A percentile compares a stretch with the other conserved stretches of the same genome.
phyloP scores from a whole-genome alignment of 768 basidiomycete genomes.

The Termitomyces sp. region DNA sequence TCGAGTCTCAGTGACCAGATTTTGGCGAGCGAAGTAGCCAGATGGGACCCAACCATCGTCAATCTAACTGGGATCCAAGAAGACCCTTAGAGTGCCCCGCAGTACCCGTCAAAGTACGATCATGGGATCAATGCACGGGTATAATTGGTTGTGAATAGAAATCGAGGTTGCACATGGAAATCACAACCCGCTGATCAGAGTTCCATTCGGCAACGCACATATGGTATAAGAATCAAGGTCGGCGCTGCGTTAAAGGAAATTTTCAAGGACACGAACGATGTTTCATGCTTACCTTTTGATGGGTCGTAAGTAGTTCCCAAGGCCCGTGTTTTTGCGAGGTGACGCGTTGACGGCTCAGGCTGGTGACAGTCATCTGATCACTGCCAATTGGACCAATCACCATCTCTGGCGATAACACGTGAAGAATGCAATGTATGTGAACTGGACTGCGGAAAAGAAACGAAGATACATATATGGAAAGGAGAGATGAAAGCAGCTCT shows the following conservation, averaged over 20 bases:
- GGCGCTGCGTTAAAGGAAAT: not conserved
- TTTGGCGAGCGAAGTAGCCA: not conserved
- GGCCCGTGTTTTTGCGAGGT: too few species aligned
- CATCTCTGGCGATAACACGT: not conserved
- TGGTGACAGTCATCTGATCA: not conserved
- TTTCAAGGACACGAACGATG: not conserved
- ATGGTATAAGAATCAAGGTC: not conserved
- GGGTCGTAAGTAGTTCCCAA: too few species aligned
- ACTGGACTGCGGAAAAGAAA: too few species aligned
- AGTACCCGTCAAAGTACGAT: not conserved
- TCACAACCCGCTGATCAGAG: conserved; percentile 4
- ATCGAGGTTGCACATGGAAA: not conserved
- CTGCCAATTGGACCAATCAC: not conserved
- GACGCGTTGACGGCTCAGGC: too few species aligned
- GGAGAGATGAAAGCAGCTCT: too few species aligned
- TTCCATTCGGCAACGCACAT: not conserved
- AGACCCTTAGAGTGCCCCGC: not conserved
- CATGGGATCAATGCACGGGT: not conserved
- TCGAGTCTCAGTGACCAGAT: too few species aligned
- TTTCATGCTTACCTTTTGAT: not conserved
- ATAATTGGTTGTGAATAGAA: not conserved
- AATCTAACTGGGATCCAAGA: not conserved
- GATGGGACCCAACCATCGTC: not conserved
- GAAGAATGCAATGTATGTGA: not conserved
- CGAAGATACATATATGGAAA: too few species aligned